Evolutionary conservation across 164 flowering plant species (phyloP).

Genomic region (Houttuynia cordata): DNA sequence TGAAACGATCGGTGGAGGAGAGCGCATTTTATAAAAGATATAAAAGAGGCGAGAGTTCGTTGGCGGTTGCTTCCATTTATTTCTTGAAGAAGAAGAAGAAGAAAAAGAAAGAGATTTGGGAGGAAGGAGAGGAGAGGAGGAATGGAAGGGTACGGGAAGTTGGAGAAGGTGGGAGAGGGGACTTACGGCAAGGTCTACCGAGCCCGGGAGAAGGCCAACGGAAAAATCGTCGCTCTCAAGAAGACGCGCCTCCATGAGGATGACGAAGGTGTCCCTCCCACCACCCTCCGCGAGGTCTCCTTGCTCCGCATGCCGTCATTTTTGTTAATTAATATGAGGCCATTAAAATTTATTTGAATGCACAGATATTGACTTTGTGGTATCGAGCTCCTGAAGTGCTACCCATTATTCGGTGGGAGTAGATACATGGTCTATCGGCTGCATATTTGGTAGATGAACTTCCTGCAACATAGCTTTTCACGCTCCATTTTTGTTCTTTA

Average conservation of each 20-base stretch:
- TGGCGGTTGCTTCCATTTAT: too few relatives aligned
- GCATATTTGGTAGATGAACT: conserved; percentile 65
- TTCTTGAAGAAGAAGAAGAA: too few relatives aligned
- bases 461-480: background rate
- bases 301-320: conserved; percentile 64
- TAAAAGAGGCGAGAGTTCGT: too few relatives aligned
- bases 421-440: conserved; percentile 92
- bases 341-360: too few relatives aligned
- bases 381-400: conserved; percentile 30
- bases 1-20: too few relatives aligned
- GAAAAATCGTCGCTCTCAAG: conserved; percentile 89
- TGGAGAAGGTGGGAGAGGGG: conserved; percentile 98
- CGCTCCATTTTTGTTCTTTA: too few relatives aligned
- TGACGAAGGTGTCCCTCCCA: conserved; percentile 91
- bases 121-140: too few relatives aligned
- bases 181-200: conserved; percentile 94
- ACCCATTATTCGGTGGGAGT: conserved; percentile 48
- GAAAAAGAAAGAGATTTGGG: too few relatives aligned
- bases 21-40: too few relatives aligned
- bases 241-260: conserved; percentile 90
- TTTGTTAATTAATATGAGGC: too few relatives aligned
- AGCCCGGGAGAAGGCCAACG: conserved; percentile 72
- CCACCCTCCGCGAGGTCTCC: conserved; percentile 88
- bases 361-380: conserved; percentile 62
- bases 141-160: conserved; percentile 83